These are phyloP conservation scores for Sclerotinia nivalis DNA, from an alignment of 2,329 filamentous ascomycete species.

Conservation along the genomic window DNA sequence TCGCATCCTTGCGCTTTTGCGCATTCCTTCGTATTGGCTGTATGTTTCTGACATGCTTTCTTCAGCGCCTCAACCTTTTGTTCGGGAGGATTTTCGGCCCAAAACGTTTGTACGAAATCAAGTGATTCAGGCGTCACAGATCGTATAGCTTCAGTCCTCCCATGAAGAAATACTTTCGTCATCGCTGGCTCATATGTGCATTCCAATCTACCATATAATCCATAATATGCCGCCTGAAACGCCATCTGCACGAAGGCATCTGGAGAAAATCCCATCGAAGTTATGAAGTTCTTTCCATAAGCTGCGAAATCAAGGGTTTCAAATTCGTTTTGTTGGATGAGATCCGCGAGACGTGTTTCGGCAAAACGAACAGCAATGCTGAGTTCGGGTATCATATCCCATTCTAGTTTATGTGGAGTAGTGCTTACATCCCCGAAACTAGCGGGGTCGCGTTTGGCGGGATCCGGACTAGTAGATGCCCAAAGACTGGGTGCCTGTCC, in stretches of 20 bases:
- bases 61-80: conserved; percentile 84
- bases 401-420: conserved; percentile 93
- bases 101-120: conserved; percentile 91
- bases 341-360: conserved; percentile 87
- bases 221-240: conserved; percentile 97
- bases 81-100: conserved; percentile 82
- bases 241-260: conserved; percentile 99
- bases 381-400: conserved; percentile 94
- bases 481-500: conserved; percentile 88
- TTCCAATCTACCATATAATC: conserved; percentile 89
- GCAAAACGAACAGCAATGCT: conserved; percentile 91
- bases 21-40: conserved; percentile 76
- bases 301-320: conserved; percentile 83
- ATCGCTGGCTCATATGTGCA: conserved; percentile 98
- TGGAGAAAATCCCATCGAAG: conserved; percentile 92
- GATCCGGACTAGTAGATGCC: conserved; percentile 88
- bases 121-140: conserved; percentile 80
- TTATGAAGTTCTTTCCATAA: conserved; percentile 98
- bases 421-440: conserved; percentile 93
- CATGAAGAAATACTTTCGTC: conserved; percentile 93
- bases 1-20: conserved; percentile 90
- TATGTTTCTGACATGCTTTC: conserved; percentile 81
- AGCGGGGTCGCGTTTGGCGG: conserved; percentile 84
- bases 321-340: conserved; percentile 97
- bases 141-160: conserved; percentile 89